These are phyloP conservation scores for Yarrowia sp. DNA, from an alignment of 805 yeast species.

Conservation along the genomic window DNA sequence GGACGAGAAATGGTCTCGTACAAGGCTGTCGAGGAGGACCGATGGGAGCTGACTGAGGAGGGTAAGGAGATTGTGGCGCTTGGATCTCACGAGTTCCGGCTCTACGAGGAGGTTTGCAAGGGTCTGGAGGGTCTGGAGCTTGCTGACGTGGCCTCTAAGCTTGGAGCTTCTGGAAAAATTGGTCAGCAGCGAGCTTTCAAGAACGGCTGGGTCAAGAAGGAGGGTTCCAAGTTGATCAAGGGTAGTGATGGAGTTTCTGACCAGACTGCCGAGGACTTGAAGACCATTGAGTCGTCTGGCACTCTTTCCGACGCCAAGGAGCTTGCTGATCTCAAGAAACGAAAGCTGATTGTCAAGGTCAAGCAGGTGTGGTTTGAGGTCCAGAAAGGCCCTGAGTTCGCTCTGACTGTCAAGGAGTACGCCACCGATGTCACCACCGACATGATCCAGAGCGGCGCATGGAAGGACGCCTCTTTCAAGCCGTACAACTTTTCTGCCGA, in stretches of 20 bases:
- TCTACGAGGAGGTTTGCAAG: conserved; percentile 67
- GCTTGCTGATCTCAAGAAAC: conserved; percentile 83
- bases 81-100: conserved; percentile 89
- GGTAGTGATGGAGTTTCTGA: conserved; percentile 57
- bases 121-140: conserved; percentile 78
- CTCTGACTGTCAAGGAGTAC: conserved; percentile 69
- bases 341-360: conserved; percentile 73
- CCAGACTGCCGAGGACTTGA: conserved; percentile 62
- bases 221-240: conserved; percentile 73
- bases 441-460: conserved; percentile 77
- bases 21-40: conserved; percentile 69
- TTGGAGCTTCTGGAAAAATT: conserved; percentile 78
- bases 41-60: conserved; percentile 74
- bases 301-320: conserved; percentile 60
- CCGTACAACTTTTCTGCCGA: conserved; percentile 95
- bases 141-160: conserved; percentile 57
- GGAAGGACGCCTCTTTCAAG: conserved; percentile 84
- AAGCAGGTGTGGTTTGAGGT: conserved; percentile 75
- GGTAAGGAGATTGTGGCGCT: conserved; percentile 72
- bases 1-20: conserved; percentile 79
- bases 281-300: conserved; percentile 56
- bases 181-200: conserved; percentile 98
- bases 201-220: conserved; percentile 92
- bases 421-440: conserved; percentile 95
- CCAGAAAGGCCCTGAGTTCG: conserved; percentile 79